phyloP scores from a whole-genome alignment of 306 rosid species.

The Sphenostylis stenocarpa region DNA sequence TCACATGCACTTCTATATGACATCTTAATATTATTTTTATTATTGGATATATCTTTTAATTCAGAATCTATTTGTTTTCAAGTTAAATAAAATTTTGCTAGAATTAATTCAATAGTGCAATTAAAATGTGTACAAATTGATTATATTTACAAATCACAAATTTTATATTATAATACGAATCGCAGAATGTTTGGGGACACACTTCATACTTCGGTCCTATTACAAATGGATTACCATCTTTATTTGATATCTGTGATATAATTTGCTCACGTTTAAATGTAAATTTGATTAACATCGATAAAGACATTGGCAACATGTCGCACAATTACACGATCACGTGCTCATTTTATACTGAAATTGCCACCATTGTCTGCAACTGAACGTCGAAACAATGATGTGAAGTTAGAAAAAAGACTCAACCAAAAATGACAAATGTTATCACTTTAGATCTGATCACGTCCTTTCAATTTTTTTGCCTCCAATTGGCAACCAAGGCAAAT shows the following conservation, averaged over 20 bases:
- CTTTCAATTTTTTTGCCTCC: slow-evolving; percentile 11
- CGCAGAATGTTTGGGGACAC: background rate
- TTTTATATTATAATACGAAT: background rate
- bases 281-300: background rate
- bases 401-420: background rate
- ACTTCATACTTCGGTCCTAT: background rate
- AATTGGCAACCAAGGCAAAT: slow-evolving; percentile 1
- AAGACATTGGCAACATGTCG: background rate
- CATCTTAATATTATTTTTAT: background rate
- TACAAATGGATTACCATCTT: no score
- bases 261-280: background rate
- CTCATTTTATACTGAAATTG: background rate
- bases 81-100: background rate
- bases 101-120: background rate
- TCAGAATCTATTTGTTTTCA: background rate
- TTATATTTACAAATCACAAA: background rate
- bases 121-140: background rate
- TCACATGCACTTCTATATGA: background rate
- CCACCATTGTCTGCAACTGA: background rate
- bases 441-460: slow-evolving; percentile 14
- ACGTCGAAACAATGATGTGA: background rate
- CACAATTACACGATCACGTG: slow-evolving; percentile 1
- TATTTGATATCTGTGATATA: no score
- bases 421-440: background rate
- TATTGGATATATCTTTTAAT: background rate